phyloP scores from a whole-genome alignment of 1,284 basidiomycete species.

The Cystobasidium slooffiae region DNA sequence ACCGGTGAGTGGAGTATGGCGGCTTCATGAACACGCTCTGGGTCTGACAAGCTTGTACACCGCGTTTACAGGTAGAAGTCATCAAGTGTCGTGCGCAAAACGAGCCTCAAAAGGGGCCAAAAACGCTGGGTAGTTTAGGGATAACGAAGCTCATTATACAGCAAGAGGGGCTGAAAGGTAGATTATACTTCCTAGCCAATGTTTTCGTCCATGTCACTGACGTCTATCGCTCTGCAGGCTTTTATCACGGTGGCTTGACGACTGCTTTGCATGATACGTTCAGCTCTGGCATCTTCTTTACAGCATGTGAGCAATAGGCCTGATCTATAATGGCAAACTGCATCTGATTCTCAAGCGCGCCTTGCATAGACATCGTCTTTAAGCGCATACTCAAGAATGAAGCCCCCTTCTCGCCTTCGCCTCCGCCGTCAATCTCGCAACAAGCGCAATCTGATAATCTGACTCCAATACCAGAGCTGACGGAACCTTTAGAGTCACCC shows the following conservation, averaged over 20 bases:
- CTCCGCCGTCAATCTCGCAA: slow-evolving; percentile 11
- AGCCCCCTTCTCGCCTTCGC: slow-evolving; percentile 41
- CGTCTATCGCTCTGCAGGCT: slow-evolving; percentile 43
- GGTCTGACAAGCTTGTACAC: too few relatives aligned
- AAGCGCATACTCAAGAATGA: slow-evolving; percentile 49
- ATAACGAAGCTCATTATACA: slow-evolving; percentile 52
- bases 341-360: background rate
- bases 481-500: slow-evolving; percentile 5
- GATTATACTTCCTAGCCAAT: background rate
- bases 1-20: slow-evolving; percentile 48
- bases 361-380: slow-evolving; percentile 49
- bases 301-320: slow-evolving; percentile 46
- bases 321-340: too few relatives aligned
- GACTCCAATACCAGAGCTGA: slow-evolving; percentile 29
- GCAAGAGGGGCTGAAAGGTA: slow-evolving; percentile 49
- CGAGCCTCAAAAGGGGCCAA: slow-evolving; percentile 47
- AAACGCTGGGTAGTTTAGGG: slow-evolving; percentile 51
- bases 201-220: background rate
- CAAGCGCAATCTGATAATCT: slow-evolving; percentile 1
- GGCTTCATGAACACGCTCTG: background rate
- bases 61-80: slow-evolving; percentile 52
- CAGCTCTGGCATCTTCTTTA: slow-evolving; percentile 53
- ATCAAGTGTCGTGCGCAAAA: slow-evolving; percentile 55
- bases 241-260: slow-evolving; percentile 54
- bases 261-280: slow-evolving; percentile 53